Base-by-base conservation (phyloP, 2,329 filamentous ascomycete genomes). In the Bretziella fagacearum region DNA sequence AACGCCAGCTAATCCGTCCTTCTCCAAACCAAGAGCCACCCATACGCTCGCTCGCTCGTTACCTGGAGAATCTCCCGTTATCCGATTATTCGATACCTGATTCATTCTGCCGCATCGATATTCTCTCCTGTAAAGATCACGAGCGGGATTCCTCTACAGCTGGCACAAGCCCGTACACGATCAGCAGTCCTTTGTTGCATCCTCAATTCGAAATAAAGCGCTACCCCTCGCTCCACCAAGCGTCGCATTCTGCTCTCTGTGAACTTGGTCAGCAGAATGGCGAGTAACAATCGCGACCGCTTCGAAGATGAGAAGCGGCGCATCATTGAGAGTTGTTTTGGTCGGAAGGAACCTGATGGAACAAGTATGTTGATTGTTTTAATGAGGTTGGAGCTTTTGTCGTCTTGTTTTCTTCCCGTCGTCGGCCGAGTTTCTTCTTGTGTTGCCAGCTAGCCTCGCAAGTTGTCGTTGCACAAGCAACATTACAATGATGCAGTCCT, bases 261-360 rank as follows among this genome's bases (percentile, higher is more conserved):
- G 17, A n/a, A 7, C n/a, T 20, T 20, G 11, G 35, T 22, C 15
- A 20, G n/a, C 8, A 43, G 7, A 23, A 43, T 43, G 40, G 26
- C 25, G 15, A 30, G n/a, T 26, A 39, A 8, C 18, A 50, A 50
- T 46, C 52, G 65, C 56, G 85, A 94, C 66, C 76, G 77, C 56
- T 98, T 96, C 62, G 91, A 98, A 63, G 86, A 96, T 59, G 91
- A 98, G 70, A 94, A 95, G 70, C 74, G 77, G 61, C 78, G 91
- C 60, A 95, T 98, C 57, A 81, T 93, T 54, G 83, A 93, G 53
- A 94, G 84, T 63, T 95, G 87, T 66, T 98, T 96, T 67, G 74
- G 69, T 62, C 95, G 93, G 67, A 80, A 79, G 57, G 91, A 96
- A 59, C 71, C 76, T 35, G 84, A 93, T 64, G 87, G 87, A 54